Evolutionary conservation across 2,329 filamentous ascomycete genomes (phyloP), one percentile per base, ranked within the genome.

Genomic region (Diaporthe amygdali): DNA sequence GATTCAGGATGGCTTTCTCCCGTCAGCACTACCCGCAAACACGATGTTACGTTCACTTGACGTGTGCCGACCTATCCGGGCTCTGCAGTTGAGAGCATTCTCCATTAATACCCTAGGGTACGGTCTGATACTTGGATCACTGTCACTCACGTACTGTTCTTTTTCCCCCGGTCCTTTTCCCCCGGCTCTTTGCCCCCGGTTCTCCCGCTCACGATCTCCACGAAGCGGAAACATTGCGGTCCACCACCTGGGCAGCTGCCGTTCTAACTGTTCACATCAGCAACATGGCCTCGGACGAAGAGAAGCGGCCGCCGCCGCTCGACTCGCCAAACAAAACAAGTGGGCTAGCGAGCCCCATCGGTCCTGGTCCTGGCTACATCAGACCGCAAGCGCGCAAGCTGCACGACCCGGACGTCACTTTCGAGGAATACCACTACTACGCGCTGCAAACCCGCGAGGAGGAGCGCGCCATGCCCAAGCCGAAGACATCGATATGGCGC

Each of bases 361-460:
- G 34, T 20, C 20, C 55, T 32, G 63, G 34, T 20, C 20, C 46
- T 27, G 56, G 46, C 17, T 69, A 69, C 37, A 71, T 72, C 59
- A 52, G 27, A 59, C 71, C 74, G 9, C 74, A 74, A 56, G 47
- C 69, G 20, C 70, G 74, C 39, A 70, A 56, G 34, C 74, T 63
- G 71, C 78, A 75, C 76, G 80, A 82, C 59, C 64, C 75, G 4
- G 75, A 51, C 61, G 73, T 81, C 47, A 69, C 76, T 1, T 82
- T 82, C 68, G 80, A 82, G 69, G 80, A 81, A 71, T 82, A 81
- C 66, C 70, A 77, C 52, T 79, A 81, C 74, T 81, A 80, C 64
- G 79, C 78, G 2, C 66, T 76, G 25, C 75, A 77, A 39, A 81
- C 79, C 25, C 77, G 80, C 20, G 76, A 75, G 20, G 79, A 80